phyloP scores from a whole-genome alignment of 208 protist species.

The Wallacemonas collosoma region DNA sequence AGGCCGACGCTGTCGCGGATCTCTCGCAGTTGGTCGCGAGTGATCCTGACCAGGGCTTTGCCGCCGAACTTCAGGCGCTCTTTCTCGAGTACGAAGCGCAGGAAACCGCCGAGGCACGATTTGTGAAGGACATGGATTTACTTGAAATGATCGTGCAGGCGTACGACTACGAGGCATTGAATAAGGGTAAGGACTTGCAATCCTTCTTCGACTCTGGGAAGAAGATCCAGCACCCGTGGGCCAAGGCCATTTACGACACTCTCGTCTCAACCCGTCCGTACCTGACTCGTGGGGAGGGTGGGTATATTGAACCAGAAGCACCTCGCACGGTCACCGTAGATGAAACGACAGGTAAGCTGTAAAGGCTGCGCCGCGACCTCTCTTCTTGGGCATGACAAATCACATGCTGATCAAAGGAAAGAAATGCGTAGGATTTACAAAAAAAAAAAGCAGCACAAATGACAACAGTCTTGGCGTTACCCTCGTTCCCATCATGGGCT shows the following conservation, averaged over 20 bases:
- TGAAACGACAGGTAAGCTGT: not conserved
- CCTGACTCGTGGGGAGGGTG: conserved; percentile 9
- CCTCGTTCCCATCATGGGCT: too few relatives aligned
- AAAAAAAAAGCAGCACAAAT: too few relatives aligned
- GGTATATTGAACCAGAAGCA: not conserved
- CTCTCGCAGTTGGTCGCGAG: conserved; percentile 44
- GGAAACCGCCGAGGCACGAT: conserved; percentile 75
- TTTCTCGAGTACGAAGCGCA: conserved; percentile 91
- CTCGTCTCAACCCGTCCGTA: conserved; percentile 48
- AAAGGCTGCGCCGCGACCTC: too few relatives aligned
- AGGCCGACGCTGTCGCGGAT: conserved; percentile 60
- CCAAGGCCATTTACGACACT: conserved; percentile 65
- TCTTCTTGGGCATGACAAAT: too few relatives aligned
- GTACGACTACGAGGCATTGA: conserved; percentile 73
- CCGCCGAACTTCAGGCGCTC: conserved; percentile 58
- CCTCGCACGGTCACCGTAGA: not conserved
- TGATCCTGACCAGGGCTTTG: conserved; percentile 32
- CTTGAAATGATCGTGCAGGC: conserved; percentile 94
- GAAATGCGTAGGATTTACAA: too few relatives aligned
- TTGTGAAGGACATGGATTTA: conserved; percentile 93
- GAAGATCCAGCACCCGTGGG: conserved; percentile 81
- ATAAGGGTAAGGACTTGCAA: conserved; percentile 73
- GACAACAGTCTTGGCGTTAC: too few relatives aligned
- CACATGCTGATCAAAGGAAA: too few relatives aligned
- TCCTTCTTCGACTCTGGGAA: conserved; percentile 77